A percentile compares a stretch with the other conserved stretches of the same genome.
phyloP scores from a whole-genome alignment of 768 basidiomycete genomes.

The Hypholoma fasciculare region DNA sequence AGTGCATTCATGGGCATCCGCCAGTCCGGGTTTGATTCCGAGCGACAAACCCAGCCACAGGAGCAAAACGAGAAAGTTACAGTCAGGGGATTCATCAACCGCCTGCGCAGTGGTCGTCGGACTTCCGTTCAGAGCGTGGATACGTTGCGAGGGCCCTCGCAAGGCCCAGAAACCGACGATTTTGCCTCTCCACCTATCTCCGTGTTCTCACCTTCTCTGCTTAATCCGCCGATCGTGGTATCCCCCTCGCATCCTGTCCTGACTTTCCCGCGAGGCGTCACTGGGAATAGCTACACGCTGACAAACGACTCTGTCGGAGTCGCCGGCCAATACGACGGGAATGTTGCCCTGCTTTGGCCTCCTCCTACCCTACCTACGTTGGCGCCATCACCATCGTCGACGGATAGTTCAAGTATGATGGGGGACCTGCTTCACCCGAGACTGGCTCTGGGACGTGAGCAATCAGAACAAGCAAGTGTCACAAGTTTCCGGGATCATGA shows the following conservation, averaged over 20 bases:
- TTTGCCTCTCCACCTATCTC: conserved; percentile 1
- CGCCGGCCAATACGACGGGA: background rate
- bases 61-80: conserved; percentile 15
- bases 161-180: conserved; percentile 5
- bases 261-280: conserved; percentile 15
- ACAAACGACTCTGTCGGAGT: background rate
- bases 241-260: conserved; percentile 10
- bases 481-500: conserved; percentile 39
- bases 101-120: conserved; percentile 14
- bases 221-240: conserved; percentile 22
- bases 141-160: conserved; percentile 9
- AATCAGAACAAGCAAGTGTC: conserved; percentile 26
- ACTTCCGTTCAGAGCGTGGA: conserved; percentile 12
- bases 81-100: conserved; percentile 17
- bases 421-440: conserved; percentile 32
- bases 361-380: conserved; percentile 23
- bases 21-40: conserved; percentile 5
- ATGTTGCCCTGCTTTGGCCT: conserved; percentile 20
- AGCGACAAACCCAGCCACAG: conserved; percentile 9
- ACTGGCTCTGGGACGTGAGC: conserved; percentile 15
- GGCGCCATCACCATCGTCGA: conserved; percentile 26
- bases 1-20: conserved; percentile 7
- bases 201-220: conserved; percentile 22
- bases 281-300: conserved; percentile 12
- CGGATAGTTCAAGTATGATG: conserved; percentile 26